Evolutionary conservation across 2,329 filamentous ascomycete genomes (phyloP).

Genomic region (Saccharata proteae): DNA sequence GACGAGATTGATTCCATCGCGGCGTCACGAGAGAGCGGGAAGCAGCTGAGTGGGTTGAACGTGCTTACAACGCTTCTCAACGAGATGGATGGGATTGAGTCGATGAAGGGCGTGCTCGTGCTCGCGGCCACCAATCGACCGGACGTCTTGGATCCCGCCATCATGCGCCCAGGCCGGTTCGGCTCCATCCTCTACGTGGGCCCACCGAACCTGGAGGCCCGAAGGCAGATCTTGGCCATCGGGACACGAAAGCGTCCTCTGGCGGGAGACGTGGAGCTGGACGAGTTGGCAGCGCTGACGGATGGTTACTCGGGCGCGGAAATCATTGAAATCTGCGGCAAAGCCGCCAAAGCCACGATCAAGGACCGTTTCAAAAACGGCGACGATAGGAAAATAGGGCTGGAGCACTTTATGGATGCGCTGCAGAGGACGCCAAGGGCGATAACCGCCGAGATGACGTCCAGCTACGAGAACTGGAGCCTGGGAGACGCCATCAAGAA

Average conservation of each 20-base stretch:
- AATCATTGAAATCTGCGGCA: slow-evolving; percentile 47
- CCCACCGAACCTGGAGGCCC: slow-evolving; percentile 59
- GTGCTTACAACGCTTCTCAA: slow-evolving; percentile 82
- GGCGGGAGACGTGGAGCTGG: slow-evolving; percentile 51
- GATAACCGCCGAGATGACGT: slow-evolving; percentile 28
- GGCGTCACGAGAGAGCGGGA: slow-evolving; percentile 42
- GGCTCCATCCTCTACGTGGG: slow-evolving; percentile 78
- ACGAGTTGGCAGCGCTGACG: slow-evolving; percentile 48
- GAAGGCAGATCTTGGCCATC: slow-evolving; percentile 63
- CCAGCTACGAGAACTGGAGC: slow-evolving; percentile 29
- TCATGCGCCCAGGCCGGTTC: slow-evolving; percentile 76
- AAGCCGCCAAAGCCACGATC: slow-evolving; percentile 26
- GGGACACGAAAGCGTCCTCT: slow-evolving; percentile 51
- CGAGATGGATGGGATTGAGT: slow-evolving; percentile 92
- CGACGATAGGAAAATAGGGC: slow-evolving; percentile 23
- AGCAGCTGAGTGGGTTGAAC: slow-evolving; percentile 50
- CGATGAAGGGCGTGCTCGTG: slow-evolving; percentile 69
- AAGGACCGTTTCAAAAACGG: slow-evolving; percentile 16
- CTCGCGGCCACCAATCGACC: slow-evolving; percentile 88
- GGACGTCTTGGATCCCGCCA: slow-evolving; percentile 70
- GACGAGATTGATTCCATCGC: slow-evolving; percentile 90
- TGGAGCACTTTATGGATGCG: slow-evolving; percentile 37
- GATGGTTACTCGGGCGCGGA: slow-evolving; percentile 82
- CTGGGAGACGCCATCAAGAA: slow-evolving; percentile 8
- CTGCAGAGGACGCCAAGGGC: slow-evolving; percentile 28